Evolutionary conservation across 2,329 filamentous ascomycete species (phyloP).

Genomic region (Fusarium gaditjirri): DNA sequence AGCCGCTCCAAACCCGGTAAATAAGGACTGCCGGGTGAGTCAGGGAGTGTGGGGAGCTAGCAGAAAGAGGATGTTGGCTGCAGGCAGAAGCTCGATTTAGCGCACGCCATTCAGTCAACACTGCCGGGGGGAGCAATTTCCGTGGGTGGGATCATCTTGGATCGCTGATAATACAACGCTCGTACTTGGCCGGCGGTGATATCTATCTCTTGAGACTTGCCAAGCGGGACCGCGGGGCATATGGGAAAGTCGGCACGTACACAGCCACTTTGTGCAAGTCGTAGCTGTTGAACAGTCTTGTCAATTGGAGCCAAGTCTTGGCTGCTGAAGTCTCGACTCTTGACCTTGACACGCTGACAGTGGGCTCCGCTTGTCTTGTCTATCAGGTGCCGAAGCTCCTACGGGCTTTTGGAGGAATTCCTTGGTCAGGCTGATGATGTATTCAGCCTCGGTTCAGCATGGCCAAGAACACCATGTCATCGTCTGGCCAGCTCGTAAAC

Average conservation of each 20-base stretch:
- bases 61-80: neutral
- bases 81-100: neutral
- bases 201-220: constrained; percentile 30
- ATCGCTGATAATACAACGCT: constrained; percentile 11
- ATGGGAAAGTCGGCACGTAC: constrained; percentile 41
- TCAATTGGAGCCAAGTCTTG: constrained; percentile 44
- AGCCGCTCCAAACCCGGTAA: constrained; percentile 15
- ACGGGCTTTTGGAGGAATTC: neutral
- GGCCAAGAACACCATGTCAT: constrained; percentile 23
- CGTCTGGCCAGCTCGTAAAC: constrained; percentile 9
- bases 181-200: constrained; percentile 21
- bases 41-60: neutral
- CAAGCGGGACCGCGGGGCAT: constrained; percentile 37
- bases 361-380: constrained; percentile 32
- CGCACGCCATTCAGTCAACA: neutral
- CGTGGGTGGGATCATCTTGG: constrained; percentile 5
- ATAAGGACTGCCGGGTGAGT: constrained; percentile 4
- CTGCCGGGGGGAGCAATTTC: constrained; percentile 5
- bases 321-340: constrained; percentile 44
- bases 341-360: constrained; percentile 19
- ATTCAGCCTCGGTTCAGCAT: neutral
- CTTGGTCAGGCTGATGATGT: neutral
- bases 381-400: constrained; percentile 5
- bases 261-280: constrained; percentile 27
- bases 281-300: constrained; percentile 22